A percentile compares a stretch with the other conserved stretches of the same genome.
These are phyloP conservation scores for Talaromyces sp. DNA, from an alignment of 2,329 filamentous ascomycete species.

Conservation along the genomic window DNA sequence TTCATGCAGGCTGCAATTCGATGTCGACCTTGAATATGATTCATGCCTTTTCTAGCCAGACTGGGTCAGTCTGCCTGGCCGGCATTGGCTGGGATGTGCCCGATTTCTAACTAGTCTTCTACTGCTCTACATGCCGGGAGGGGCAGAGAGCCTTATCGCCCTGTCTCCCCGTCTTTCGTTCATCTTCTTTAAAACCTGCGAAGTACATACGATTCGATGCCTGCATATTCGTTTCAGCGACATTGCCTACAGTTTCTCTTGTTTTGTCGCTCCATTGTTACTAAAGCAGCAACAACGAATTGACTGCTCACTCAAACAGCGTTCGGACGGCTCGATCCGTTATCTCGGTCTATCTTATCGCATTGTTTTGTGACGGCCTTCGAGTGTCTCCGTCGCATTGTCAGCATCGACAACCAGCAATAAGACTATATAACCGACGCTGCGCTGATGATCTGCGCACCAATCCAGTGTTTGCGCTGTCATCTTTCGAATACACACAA, in stretches of 20 bases:
- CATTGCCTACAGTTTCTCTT: neutral
- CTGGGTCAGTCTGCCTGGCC: neutral
- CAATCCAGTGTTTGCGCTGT: neutral
- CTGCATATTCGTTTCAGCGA: neutral
- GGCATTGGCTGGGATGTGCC: slow-evolving; percentile 7
- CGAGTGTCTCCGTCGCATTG: slow-evolving; percentile 1
- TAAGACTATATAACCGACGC: neutral
- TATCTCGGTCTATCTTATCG: slow-evolving; percentile 4
- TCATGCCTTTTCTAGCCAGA: slow-evolving; percentile 1
- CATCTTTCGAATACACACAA: neutral
- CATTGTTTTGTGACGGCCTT: slow-evolving; percentile 2
- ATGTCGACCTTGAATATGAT: neutral
- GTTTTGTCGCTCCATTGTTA: neutral
- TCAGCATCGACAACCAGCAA: neutral
- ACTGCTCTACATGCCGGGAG: neutral
- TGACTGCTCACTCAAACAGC: neutral
- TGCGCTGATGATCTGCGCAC: slow-evolving; percentile 8
- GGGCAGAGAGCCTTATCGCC: slow-evolving; percentile 13
- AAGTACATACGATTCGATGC: neutral
- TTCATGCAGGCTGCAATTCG: slow-evolving; percentile 2
- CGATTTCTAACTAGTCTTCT: slow-evolving; percentile 6
- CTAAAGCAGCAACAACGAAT: neutral
- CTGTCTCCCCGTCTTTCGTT: neutral
- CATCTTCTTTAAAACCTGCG: neutral
- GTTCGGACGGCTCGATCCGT: neutral